Evolutionary conservation across 139 green algal species (phyloP).

Genomic region (Picochlorum sp.): DNA sequence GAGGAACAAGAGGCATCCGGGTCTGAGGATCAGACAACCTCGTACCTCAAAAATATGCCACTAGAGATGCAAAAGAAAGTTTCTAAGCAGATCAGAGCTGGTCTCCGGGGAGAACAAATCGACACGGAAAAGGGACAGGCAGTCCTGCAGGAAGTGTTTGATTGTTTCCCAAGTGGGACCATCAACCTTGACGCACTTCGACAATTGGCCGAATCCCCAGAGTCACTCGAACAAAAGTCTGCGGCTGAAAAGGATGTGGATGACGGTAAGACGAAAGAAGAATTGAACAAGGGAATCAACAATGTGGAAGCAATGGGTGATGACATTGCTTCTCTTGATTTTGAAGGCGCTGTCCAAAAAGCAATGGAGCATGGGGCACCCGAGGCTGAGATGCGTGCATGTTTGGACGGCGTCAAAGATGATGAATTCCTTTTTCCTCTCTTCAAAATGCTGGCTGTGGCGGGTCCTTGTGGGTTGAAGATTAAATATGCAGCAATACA

Average conservation of each 20-base stretch:
- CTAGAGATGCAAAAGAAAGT: background rate
- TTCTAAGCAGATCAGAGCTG: background rate
- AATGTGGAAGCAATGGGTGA: background rate
- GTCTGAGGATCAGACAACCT: background rate
- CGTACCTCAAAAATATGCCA: background rate
- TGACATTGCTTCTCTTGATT: background rate
- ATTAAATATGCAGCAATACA: background rate
- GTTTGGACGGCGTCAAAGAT: background rate
- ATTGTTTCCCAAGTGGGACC: constrained; percentile 3
- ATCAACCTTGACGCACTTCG: background rate
- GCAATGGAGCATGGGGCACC: background rate
- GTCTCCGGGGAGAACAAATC: background rate
- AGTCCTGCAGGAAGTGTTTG: background rate
- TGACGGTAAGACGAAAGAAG: background rate
- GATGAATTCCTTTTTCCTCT: background rate
- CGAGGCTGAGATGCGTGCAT: background rate
- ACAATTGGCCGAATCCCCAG: background rate
- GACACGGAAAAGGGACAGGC: background rate
- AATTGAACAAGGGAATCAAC: background rate
- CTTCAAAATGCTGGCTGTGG: background rate
- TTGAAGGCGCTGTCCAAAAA: background rate
- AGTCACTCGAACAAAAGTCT: constrained; percentile 1
- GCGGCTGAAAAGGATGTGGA: background rate
- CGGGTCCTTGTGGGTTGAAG: background rate
- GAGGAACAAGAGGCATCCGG: background rate